A percentile compares a stretch with the other conserved stretches of the same genome.
phyloP scores from a whole-genome alignment of 768 basidiomycete species.

The Leccinellum rugosiceps region DNA sequence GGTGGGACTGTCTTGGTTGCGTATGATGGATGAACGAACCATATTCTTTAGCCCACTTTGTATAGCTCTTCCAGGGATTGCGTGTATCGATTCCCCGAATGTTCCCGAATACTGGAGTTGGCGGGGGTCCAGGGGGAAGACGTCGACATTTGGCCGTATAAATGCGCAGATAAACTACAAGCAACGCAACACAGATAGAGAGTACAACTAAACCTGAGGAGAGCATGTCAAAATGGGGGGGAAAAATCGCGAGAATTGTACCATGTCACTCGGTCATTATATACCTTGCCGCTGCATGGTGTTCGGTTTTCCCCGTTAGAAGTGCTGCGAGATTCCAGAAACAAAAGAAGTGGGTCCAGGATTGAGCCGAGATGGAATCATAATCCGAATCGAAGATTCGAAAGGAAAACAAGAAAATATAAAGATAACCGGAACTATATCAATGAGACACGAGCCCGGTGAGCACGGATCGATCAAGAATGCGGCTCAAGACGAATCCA shows the following conservation, averaged over 20 bases:
- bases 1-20: not conserved
- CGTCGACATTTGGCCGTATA: slow-evolving; percentile 3
- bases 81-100: not conserved
- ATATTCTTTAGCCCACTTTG: not conserved
- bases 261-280: too few relatives aligned
- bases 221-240: not conserved
- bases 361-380: too few relatives aligned
- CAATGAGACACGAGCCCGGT: too few relatives aligned
- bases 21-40: not conserved
- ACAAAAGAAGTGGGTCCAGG: too few relatives aligned
- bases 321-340: too few relatives aligned
- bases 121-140: slow-evolving; percentile 23
- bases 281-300: too few relatives aligned
- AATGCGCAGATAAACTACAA: slow-evolving; percentile 8
- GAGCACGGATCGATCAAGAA: not conserved
- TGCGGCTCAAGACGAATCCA: not conserved
- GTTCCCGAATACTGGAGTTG: slow-evolving; percentile 1
- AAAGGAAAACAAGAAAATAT: too few relatives aligned
- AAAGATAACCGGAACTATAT: too few relatives aligned
- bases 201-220: not conserved
- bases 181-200: slow-evolving; percentile 7
- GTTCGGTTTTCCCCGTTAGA: too few relatives aligned
- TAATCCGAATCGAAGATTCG: too few relatives aligned
- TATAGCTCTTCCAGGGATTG: not conserved
- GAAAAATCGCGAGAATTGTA: too few relatives aligned